Percentiles rank a stretch among this genome's conserved stretches.
Conservation (phyloP, 257 asterid genomes). For the Solanum chmielewskii region DNA sequence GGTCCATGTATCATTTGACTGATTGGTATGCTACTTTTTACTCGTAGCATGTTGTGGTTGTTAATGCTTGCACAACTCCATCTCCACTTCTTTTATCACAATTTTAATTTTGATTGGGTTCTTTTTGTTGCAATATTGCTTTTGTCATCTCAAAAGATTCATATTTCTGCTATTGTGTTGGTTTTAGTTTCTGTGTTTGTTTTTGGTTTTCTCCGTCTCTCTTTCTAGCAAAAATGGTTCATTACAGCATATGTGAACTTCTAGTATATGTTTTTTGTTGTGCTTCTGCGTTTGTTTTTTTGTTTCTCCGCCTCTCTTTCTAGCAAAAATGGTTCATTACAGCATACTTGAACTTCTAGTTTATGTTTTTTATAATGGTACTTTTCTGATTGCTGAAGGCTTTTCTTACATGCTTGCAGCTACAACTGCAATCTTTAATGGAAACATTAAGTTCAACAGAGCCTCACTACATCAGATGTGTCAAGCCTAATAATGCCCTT, state of each 20-base stretch:
- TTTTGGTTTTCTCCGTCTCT: not conserved
- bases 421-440: slow-evolving; percentile 96
- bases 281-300: not conserved
- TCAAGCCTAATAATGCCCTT: slow-evolving; percentile 85
- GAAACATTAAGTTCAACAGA: slow-evolving; percentile 88
- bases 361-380: not conserved
- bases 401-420: slow-evolving; percentile 44
- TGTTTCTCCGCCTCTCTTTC: not conserved
- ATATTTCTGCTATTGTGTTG: not conserved
- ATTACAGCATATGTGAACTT: not conserved
- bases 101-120: not conserved
- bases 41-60: not conserved
- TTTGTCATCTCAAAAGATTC: not conserved
- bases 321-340: not conserved
- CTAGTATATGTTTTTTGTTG: not conserved
- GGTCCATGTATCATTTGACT: not conserved
- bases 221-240: not conserved
- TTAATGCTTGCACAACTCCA: not conserved
- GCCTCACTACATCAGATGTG: slow-evolving; percentile 99
- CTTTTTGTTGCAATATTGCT: not conserved
- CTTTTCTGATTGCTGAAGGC: slow-evolving; percentile 10
- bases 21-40: not conserved
- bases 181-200: not conserved
- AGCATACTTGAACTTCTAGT: not conserved
- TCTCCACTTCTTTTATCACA: not conserved